Evolutionary conservation across 495 filamentous ascomycete genomes (phyloP).

Genomic region (Neurospora sp.): DNA sequence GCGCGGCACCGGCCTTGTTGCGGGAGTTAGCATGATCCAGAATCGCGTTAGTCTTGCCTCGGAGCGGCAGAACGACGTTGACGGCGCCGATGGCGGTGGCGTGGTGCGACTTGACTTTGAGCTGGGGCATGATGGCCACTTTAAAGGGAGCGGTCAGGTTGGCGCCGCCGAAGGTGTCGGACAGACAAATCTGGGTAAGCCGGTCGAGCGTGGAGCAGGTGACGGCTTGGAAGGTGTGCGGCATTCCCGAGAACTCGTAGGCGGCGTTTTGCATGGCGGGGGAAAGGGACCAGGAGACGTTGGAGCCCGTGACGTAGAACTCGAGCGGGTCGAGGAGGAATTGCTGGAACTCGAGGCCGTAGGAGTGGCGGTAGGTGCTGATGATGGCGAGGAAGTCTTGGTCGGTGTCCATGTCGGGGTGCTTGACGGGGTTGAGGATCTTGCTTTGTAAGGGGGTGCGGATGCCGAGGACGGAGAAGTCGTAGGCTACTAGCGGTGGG

Average conservation of each 20-base stretch:
- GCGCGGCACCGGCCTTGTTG: conserved; percentile 53
- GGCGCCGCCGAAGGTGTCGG: conserved; percentile 62
- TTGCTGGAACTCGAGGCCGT: conserved; percentile 44
- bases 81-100: conserved; percentile 73
- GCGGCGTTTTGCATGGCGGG: conserved; percentile 76
- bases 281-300: conserved; percentile 64
- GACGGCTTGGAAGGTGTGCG: conserved; percentile 58
- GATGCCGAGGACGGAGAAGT: conserved; percentile 57
- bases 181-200: conserved; percentile 50
- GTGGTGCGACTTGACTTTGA: conserved; percentile 62
- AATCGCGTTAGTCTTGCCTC: conserved; percentile 48
- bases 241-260: conserved; percentile 60
- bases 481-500: conserved; percentile 60
- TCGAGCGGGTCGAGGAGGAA: conserved; percentile 55
- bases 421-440: conserved; percentile 59
- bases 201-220: conserved; percentile 53
- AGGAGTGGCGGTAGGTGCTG: conserved; percentile 37
- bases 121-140: conserved; percentile 55
- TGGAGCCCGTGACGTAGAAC: conserved; percentile 66
- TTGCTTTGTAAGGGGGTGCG: conserved; percentile 58
- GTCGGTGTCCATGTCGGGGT: conserved; percentile 49
- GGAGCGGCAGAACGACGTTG: conserved; percentile 70
- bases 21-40: conserved; percentile 56
- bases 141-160: conserved; percentile 70
- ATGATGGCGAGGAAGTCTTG: conserved; percentile 33